Percentiles rank a stretch among this genome's conserved stretches.
Conservation (phyloP, 129 eudicot genomes). For the Helianthus tuberosus region DNA sequence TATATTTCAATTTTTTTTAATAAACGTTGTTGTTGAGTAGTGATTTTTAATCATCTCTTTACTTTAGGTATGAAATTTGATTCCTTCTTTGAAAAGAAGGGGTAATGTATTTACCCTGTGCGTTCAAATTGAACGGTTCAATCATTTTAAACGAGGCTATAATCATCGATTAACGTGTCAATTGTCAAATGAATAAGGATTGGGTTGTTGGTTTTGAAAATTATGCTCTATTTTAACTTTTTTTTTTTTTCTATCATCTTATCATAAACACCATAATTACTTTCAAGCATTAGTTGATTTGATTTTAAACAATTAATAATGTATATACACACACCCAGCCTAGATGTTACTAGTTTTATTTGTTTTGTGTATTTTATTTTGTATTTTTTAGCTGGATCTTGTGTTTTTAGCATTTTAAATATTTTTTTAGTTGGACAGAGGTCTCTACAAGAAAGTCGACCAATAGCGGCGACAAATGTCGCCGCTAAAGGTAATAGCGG, state of each 20-base stretch:
- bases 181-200: not conserved
- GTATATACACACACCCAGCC: no score
- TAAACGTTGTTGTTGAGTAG: conserved; percentile 9
- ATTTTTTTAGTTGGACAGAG: no score
- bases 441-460: no score
- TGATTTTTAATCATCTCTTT: not conserved
- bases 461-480: no score
- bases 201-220: not conserved
- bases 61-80: not conserved
- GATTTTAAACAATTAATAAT: not conserved
- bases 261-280: conserved; percentile 21
- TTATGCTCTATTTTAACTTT: not conserved
- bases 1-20: conserved; percentile 18
- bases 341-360: no score
- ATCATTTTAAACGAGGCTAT: not conserved
- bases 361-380: no score
- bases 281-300: not conserved
- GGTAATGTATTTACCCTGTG: conserved; percentile 26
- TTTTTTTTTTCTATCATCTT: not conserved
- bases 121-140: no score
- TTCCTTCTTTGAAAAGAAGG: not conserved
- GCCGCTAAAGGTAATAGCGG: no score
- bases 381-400: no score
- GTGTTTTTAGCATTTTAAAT: no score
- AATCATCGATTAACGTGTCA: conserved; percentile 20